Percentiles rank a stretch among this genome's conserved stretches.
These are phyloP conservation scores for Xylariaceae sp. DNA, from an alignment of 2,329 filamentous ascomycete species.

Conservation along the genomic window DNA sequence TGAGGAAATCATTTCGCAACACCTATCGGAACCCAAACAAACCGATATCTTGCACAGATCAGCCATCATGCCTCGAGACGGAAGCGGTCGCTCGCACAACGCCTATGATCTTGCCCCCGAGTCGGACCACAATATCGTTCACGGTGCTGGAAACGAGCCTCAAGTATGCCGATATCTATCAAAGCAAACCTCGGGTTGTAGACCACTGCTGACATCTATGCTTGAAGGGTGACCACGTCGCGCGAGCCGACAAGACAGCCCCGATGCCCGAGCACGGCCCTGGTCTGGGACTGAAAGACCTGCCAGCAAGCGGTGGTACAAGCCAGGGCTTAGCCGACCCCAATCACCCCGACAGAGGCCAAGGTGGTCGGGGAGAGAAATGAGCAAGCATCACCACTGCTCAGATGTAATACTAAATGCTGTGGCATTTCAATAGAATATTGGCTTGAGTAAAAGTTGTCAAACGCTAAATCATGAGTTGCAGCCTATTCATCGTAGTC, in stretches of 20 bases:
- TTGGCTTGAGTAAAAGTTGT: too few relatives aligned
- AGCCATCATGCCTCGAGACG: conserved; percentile 44
- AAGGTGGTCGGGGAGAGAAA: too few relatives aligned
- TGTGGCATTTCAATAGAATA: too few relatives aligned
- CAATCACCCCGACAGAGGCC: too few relatives aligned
- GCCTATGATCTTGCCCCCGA: conserved; percentile 32
- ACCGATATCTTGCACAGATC: background rate
- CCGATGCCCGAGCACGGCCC: conserved; percentile 44
- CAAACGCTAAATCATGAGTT: too few relatives aligned
- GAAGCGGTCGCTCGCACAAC: conserved; percentile 47
- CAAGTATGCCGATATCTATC: conserved; percentile 29
- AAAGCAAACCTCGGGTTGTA: background rate
- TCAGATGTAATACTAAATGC: too few relatives aligned
- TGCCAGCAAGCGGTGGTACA: conserved; percentile 41
- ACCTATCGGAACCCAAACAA: background rate
- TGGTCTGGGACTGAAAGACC: conserved; percentile 38
- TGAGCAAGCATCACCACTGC: too few relatives aligned
- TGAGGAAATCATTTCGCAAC: background rate
- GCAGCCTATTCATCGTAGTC: too few relatives aligned
- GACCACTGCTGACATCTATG: conserved; percentile 2
- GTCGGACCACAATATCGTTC: conserved; percentile 38
- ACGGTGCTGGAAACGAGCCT: conserved; percentile 37
- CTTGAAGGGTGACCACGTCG: conserved; percentile 31
- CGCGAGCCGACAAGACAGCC: conserved; percentile 48
- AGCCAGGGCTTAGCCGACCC: conserved; percentile 20